Conservation (phyloP, 441 rosid genomes). For the Manihot esculenta region DNA sequence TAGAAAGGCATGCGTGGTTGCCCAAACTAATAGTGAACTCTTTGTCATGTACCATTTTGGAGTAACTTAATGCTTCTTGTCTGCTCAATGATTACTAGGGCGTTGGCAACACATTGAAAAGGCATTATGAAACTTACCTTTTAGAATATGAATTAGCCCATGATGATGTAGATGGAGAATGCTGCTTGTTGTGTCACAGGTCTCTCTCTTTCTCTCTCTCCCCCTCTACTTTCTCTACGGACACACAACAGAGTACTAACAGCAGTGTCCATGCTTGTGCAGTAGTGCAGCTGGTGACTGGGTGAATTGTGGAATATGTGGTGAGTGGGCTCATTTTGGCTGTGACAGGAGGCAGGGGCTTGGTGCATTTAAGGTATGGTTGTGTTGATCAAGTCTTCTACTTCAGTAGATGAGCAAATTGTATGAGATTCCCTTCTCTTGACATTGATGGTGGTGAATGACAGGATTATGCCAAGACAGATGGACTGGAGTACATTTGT, state of each 20-base stretch:
- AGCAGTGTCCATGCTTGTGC: slow-evolving; percentile 20
- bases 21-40: neutral
- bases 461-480: slow-evolving; percentile 98
- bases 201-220: slow-evolving; percentile 30
- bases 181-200: slow-evolving; percentile 98
- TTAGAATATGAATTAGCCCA: slow-evolving; percentile 96
- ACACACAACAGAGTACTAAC: neutral
- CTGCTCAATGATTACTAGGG: slow-evolving; percentile 52
- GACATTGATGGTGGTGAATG: slow-evolving; percentile 15
- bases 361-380: slow-evolving; percentile 89
- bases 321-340: slow-evolving; percentile 99
- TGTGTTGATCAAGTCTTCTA: neutral
- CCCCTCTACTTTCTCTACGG: neutral
- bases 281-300: slow-evolving; percentile 99
- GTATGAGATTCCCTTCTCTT: neutral
- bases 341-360: slow-evolving; percentile 98
- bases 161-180: slow-evolving; percentile 98
- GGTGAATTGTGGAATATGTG: slow-evolving; percentile 98
- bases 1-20: neutral
- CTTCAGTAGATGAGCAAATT: neutral
- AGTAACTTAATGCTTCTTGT: neutral
- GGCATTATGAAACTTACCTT: slow-evolving; percentile 97
- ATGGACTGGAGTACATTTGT: slow-evolving; percentile 92
- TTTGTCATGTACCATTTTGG: neutral
- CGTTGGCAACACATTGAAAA: slow-evolving; percentile 92